phyloP scores from a whole-genome alignment of 192 early-diverging fungal species.

The Physocladia obscura region DNA sequence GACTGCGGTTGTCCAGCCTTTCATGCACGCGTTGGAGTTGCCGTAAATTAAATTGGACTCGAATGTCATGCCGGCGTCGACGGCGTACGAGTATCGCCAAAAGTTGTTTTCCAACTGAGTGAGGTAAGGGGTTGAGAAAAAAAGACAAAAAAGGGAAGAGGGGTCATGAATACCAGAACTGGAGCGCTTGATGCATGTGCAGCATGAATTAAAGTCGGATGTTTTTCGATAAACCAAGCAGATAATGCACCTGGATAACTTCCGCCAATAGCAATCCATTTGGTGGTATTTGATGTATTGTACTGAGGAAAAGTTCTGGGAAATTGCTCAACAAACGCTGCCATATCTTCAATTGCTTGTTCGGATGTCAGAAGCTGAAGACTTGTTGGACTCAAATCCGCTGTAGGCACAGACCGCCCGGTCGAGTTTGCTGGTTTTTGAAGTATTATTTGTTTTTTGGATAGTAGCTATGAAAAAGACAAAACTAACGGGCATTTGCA shows the following conservation, averaged over 20 bases:
- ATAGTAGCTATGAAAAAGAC: background rate
- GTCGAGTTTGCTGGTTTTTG: background rate
- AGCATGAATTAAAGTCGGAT: slow-evolving; percentile 9
- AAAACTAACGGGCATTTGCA: background rate
- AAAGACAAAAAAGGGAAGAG: too few relatives aligned
- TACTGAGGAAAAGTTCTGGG: slow-evolving; percentile 2
- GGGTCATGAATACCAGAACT: background rate
- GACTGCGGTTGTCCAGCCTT: slow-evolving; percentile 17
- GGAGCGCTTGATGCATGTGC: slow-evolving; percentile 21
- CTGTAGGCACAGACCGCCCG: slow-evolving; percentile 19
- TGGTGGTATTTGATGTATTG: background rate
- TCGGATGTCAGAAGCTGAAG: slow-evolving; percentile 1
- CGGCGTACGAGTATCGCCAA: slow-evolving; percentile 24
- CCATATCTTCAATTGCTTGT: slow-evolving; percentile 24
- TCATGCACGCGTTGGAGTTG: background rate
- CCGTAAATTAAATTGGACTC: background rate
- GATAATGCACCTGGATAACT: slow-evolving; percentile 4
- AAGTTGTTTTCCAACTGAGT: background rate
- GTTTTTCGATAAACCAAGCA: slow-evolving; percentile 12
- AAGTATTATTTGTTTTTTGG: background rate
- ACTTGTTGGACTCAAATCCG: background rate
- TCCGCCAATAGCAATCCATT: slow-evolving; percentile 12
- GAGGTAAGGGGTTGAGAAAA: too few relatives aligned
- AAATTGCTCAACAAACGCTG: slow-evolving; percentile 4
- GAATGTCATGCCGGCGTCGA: slow-evolving; percentile 12